These are phyloP conservation scores for Nannochloropsis gaditana DNA, from an alignment of 108 stramenopile genomes.

Conservation along the genomic window DNA sequence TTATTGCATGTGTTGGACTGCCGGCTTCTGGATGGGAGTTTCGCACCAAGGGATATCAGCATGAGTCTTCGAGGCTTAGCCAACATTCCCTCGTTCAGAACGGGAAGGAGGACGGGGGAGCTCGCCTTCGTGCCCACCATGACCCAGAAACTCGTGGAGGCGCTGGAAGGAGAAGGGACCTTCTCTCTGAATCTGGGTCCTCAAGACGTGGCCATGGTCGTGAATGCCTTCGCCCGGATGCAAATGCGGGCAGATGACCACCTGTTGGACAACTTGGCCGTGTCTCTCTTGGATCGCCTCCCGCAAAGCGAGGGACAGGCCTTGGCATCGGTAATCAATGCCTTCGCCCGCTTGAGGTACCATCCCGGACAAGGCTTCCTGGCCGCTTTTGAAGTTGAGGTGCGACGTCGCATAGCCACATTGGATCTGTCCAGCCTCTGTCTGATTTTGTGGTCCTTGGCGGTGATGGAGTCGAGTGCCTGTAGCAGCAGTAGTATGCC, in stretches of 20 bases:
- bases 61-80: neutral
- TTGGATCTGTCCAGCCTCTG: constrained; percentile 11
- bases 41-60: neutral
- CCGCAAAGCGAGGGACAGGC: neutral
- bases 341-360: constrained; percentile 9
- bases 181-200: neutral
- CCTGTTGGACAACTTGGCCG: neutral
- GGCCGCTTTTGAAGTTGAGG: neutral
- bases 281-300: neutral
- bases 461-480: neutral
- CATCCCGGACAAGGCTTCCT: neutral
- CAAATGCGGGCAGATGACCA: neutral
- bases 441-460: neutral
- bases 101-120: neutral
- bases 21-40: neutral
- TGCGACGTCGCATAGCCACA: neutral
- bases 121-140: neutral
- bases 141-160: constrained; percentile 10
- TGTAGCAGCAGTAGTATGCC: neutral
- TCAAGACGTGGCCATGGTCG: neutral
- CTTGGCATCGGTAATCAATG: neutral
- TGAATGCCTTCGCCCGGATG: neutral
- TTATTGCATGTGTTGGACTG: neutral
- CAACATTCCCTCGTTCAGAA: neutral
- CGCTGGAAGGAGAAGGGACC: constrained; percentile 5